Conservation (phyloP, 2,329 filamentous ascomycete species). For the Juglanconis oblonga region DNA sequence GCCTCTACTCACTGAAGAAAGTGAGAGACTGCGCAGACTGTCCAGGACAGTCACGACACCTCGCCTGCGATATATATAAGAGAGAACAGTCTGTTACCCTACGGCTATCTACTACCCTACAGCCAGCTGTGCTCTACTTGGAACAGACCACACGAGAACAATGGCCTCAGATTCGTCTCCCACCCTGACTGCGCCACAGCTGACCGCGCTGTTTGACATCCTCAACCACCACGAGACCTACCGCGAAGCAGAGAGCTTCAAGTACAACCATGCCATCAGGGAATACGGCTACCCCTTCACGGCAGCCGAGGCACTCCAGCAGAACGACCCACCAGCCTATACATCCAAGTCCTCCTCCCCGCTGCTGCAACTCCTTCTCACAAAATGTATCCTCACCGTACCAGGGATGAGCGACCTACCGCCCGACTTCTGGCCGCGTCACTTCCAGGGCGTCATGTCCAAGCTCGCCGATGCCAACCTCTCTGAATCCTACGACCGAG, state of each 20-base stretch:
- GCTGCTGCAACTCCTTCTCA: constrained; percentile 65
- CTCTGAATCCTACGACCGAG: constrained; percentile 81
- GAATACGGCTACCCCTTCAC: constrained; percentile 69
- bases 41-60: no score
- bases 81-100: no score
- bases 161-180: constrained; percentile 7
- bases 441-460: constrained; percentile 57
- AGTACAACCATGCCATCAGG: constrained; percentile 59
- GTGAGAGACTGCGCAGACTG: no score
- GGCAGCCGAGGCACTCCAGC: neutral
- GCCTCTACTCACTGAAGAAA: neutral
- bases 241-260: constrained; percentile 70
- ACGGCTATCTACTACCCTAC: neutral
- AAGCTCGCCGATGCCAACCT: constrained; percentile 66
- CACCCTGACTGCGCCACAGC: constrained; percentile 37
- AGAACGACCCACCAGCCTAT: constrained; percentile 21
- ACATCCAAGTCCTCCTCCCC: constrained; percentile 50
- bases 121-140: neutral
- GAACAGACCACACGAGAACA: neutral
- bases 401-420: constrained; percentile 65
- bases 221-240: constrained; percentile 60
- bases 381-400: constrained; percentile 60
- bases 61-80: no score
- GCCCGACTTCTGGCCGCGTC: constrained; percentile 62
- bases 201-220: constrained; percentile 56